A percentile compares a stretch with the other conserved stretches of the same genome.
Conservation (phyloP, 2,329 filamentous ascomycete species). For the Epichloe aotearoae region DNA sequence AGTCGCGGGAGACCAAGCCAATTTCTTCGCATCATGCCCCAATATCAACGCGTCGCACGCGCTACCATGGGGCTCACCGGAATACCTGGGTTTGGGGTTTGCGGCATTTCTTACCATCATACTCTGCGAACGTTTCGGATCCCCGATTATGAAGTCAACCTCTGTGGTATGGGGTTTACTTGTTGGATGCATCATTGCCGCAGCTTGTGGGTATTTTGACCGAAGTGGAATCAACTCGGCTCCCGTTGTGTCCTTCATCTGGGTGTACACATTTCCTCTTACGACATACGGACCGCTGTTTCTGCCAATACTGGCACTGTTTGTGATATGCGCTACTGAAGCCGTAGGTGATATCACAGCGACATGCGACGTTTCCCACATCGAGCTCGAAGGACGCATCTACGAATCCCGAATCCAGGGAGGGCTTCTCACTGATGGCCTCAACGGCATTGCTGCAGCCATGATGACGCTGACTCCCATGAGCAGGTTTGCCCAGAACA, state of each 20-base stretch:
- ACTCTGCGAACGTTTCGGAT: conserved; percentile 66
- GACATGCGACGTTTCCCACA: conserved; percentile 65
- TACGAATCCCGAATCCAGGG: conserved; percentile 69
- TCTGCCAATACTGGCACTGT: conserved; percentile 55
- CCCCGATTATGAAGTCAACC: conserved; percentile 73
- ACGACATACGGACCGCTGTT: conserved; percentile 61
- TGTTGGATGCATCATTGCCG: conserved; percentile 65
- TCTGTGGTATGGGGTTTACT: conserved; percentile 64
- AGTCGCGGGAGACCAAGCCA: conserved; percentile 22
- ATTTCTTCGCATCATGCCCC: conserved; percentile 51
- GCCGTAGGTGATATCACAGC: conserved; percentile 71
- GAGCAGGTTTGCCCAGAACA: conserved; percentile 73
- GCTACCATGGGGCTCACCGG: conserved; percentile 64
- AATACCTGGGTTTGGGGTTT: conserved; percentile 69
- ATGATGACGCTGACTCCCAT: conserved; percentile 71
- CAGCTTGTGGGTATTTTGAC: conserved; percentile 66
- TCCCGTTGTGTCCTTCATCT: conserved; percentile 61
- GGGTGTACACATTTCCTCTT: conserved; percentile 66
- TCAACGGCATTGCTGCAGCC: conserved; percentile 62
- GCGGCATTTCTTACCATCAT: conserved; percentile 70
- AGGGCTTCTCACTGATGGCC: conserved; percentile 62
- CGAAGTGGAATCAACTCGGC: conserved; percentile 56
- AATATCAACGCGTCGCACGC: conserved; percentile 54
- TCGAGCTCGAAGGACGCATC: conserved; percentile 57
- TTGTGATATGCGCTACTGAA: conserved; percentile 64